Evolutionary conservation across 345 rosid genomes (phyloP), one percentile per base, ranked within the genome.

Genomic region (Moricandia moricandioides): DNA sequence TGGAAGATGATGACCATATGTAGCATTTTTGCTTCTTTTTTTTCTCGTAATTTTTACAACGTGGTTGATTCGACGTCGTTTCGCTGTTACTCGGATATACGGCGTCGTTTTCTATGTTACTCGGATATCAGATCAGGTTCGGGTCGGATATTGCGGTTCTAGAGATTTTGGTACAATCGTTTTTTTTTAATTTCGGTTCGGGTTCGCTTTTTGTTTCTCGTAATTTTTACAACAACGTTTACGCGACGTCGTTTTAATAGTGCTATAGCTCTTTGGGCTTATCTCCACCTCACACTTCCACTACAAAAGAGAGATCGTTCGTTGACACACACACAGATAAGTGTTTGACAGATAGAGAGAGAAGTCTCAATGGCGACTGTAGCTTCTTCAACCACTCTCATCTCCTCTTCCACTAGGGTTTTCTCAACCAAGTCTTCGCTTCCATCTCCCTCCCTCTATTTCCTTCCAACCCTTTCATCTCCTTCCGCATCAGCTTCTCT

Each of bases 341-440:
- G 77, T 67, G 4, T 70, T 8, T 60, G 47, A 60, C 59, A 11
- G 47, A 69, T 2, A 40, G 61, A 35, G 63, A 69, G 67, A 56
- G 67, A 35, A 67, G 76, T 47, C 7, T 21, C 79, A 47, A 91
- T 89, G 97, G 94, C 97, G 57, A 84, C 88, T 86, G 70, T 92
- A 16, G 87, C 91, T 69, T 75, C 89, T 64, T 78, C 96, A 9
- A 64, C 94, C 24, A 66, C 87, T 73, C 83, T 90, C 60, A 39
- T 88, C 78, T 83, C 90, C 80, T 82, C 90, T 79, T 82, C 83
- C 62, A 61, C 92, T 7, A 62, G 79, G 69, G 76, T 61, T 58
- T 62, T 80, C 45, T 78, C 85, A 56, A 16, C 78, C 81, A 79
- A 78, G 56, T 70, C 89, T 60, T 51, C 69, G 40, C 66, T 82